These are phyloP conservation scores for Aspergillus unguis DNA, from an alignment of 2,329 filamentous ascomycete genomes.

Conservation along the genomic window DNA sequence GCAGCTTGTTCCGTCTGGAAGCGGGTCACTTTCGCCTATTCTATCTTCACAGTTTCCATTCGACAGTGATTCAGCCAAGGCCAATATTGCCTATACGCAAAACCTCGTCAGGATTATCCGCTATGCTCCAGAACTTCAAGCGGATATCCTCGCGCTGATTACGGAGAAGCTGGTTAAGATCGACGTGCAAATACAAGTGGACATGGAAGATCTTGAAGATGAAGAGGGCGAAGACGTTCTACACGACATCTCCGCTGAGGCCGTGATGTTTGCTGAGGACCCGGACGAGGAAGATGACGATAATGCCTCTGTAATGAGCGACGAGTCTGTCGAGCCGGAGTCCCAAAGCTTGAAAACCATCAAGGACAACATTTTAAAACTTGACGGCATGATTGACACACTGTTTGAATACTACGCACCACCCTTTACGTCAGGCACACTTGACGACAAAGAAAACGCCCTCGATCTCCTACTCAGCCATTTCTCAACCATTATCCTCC, in stretches of 20 bases:
- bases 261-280: slow-evolving; percentile 33
- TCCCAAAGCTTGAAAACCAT: slow-evolving; percentile 61
- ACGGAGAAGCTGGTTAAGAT: slow-evolving; percentile 87
- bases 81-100: slow-evolving; percentile 83
- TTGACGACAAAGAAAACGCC: slow-evolving; percentile 65
- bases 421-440: slow-evolving; percentile 66
- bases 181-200: slow-evolving; percentile 90
- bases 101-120: slow-evolving; percentile 75
- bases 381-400: slow-evolving; percentile 84
- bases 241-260: slow-evolving; percentile 44
- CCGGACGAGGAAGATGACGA: slow-evolving; percentile 49
- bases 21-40: slow-evolving; percentile 64
- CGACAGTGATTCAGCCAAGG: slow-evolving; percentile 69
- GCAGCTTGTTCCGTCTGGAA: slow-evolving; percentile 75
- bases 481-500: slow-evolving; percentile 83
- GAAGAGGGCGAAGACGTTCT: slow-evolving; percentile 69
- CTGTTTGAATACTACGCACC: slow-evolving; percentile 80
- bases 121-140: slow-evolving; percentile 73
- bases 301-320: slow-evolving; percentile 58
- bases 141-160: slow-evolving; percentile 78
- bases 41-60: slow-evolving; percentile 70
- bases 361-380: slow-evolving; percentile 80
- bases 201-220: slow-evolving; percentile 89
- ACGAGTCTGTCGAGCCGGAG: slow-evolving; percentile 54
- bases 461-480: slow-evolving; percentile 79